Base-by-base conservation (phyloP, 2,329 filamentous ascomycete species). In the Ceratocystis colombiana region DNA sequence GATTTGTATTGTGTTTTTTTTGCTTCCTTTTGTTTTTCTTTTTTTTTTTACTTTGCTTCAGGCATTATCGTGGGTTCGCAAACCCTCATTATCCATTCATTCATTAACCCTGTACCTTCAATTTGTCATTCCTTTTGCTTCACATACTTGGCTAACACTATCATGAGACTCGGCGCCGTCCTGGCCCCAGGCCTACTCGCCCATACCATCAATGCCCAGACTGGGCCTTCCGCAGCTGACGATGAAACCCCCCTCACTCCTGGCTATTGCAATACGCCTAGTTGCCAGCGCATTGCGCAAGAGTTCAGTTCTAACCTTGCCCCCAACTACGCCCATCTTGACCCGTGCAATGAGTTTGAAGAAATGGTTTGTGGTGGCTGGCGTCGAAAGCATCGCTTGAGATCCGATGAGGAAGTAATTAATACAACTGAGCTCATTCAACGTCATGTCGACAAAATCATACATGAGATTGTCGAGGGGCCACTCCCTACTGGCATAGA, bases 261-360 rank as follows among this genome's bases (percentile, higher is more conserved):
- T 28, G 53, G n/a, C 10, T 30, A 30, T 28, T 72, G 71, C 64
- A 57, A 70, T 45, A 73, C 72, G 3, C 70, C 72, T 1, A 71
- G 72, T 17, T 74, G 73, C 22, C 69, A 74, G 0, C 72, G 73
- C 61, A 70, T 73, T 20, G 73, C 73, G 17, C 72, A 73, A 0
- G 72, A 74, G 30, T 71, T 74, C 12, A 66, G 73, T 0, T 70
- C 70, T 25, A 72, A 70, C 10, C 67, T 75, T 0, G 71, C 73
- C 1, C 69, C 71, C 8, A 69, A 84, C 63, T 85, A 88, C 73
- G 77, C 82, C 68, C 74, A 82, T 2, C 76, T 89, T 46, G 85
- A 90, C 71, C 82, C 87, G 1, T 90, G 87, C 70, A 80, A 78
- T n/a, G 75, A 88, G 71, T 90, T 90, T 68, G 84, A 88, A 68